A percentile compares a stretch with the other conserved stretches of the same genome.
Evolutionary conservation across 176 grass and related monocot genomes (phyloP).

Genomic region (Oryza officinalis): DNA sequence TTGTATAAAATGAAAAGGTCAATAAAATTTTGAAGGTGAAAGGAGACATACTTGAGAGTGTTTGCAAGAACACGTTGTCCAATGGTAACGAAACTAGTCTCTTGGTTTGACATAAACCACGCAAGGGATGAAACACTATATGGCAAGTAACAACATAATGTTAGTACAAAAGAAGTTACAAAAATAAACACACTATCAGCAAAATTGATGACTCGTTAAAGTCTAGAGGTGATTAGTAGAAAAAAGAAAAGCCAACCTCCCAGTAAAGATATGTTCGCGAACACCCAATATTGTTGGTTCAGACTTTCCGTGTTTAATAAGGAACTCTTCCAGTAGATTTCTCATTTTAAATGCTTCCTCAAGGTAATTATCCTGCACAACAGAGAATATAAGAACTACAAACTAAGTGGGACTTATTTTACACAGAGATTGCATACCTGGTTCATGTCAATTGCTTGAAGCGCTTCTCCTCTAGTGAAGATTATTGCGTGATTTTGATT

Average conservation of each 20-base stretch:
- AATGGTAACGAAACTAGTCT: constrained; percentile 74
- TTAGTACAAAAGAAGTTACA: constrained; percentile 6
- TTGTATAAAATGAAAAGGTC: constrained; percentile 7
- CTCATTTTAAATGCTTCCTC: constrained; percentile 91
- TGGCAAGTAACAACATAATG: constrained; percentile 15
- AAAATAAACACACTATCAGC: not conserved
- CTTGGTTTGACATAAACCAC: constrained; percentile 82
- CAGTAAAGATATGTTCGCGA: constrained; percentile 79
- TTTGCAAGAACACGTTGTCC: constrained; percentile 73
- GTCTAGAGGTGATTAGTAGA: constrained; percentile 22
- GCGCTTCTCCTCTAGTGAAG: constrained; percentile 81
- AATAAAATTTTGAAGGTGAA: constrained; percentile 14
- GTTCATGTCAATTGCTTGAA: constrained; percentile 86
- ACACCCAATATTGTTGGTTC: constrained; percentile 76
- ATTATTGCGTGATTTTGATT: constrained; percentile 89
- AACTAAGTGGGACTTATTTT: constrained; percentile 4
- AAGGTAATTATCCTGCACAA: constrained; percentile 70
- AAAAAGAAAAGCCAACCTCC: constrained; percentile 56
- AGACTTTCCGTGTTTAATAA: constrained; percentile 40
- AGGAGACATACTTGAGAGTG: constrained; percentile 55
- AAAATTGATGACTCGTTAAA: not conserved
- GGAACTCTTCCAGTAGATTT: constrained; percentile 73
- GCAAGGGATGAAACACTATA: constrained; percentile 72
- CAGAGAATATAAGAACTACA: constrained; percentile 35
- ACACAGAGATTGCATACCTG: constrained; percentile 47